Evolutionary conservation across 1,139 yeast species (phyloP), one percentile per base, ranked within the genome.

Genomic region (Arxiozyma heterogenica): DNA sequence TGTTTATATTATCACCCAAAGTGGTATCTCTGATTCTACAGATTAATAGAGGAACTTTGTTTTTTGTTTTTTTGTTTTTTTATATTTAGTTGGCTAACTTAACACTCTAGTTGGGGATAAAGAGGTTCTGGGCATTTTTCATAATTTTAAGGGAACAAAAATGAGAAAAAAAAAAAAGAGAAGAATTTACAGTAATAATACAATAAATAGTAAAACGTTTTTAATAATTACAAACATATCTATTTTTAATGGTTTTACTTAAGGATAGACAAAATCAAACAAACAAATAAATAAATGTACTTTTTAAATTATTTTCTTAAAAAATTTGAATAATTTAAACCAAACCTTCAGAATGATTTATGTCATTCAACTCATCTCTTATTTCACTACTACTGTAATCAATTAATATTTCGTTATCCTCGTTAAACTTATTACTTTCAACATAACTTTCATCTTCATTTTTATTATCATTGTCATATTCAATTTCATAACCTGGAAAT

Each of bases 1-100:
- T 60, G 78, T 79, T 18, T 80, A 79, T 60, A 70, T 76, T 23
- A 77, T 80, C 53, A 74, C 78, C 9, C 79, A 73, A 58, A 81
- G 80, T 49, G 84, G 83, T 42, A 79, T 79, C 44, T 67, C 73
- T 47, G 83, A 79, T 62, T 69, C 79, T 25, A 74, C 68, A 41
- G 71, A 67, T 43, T 69, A 52, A 50, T 21, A 42, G n/a, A 15
- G n/a, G 2, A 34, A 15, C 22, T 6, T 7, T 17, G 8, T 18
- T 21, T 25, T 18, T 18, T n/a, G n/a, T 21, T 39, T 38, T 38
- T 22, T 8, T 27, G 8, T 7, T 7, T 6, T 7, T 6, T 7
- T 27, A 27, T 23, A 27, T 27, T 27, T 23, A 7, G 8, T 27
- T 27, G 8, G 30, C 30, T 27, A 27, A 27, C 9, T 6, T 8